phyloP scores from a whole-genome alignment of 768 basidiomycete genomes.

The Amanita rubescens region DNA sequence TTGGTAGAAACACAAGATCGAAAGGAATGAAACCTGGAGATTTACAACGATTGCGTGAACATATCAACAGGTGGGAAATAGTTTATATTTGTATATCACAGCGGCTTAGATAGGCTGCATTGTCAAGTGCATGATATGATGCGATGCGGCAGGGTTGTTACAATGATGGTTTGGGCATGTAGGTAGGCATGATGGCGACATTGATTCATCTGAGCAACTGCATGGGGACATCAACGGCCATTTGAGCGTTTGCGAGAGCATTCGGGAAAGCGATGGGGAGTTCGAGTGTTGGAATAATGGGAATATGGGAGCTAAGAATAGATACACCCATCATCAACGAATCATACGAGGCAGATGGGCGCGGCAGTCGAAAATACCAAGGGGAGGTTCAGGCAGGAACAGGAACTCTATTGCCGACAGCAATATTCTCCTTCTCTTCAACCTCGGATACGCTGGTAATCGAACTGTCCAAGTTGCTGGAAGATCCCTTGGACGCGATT shows the following conservation, averaged over 20 bases:
- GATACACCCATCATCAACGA: background rate
- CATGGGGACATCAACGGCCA: background rate
- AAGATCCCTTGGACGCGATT: constrained; percentile 21
- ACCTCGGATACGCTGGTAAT: constrained; percentile 31
- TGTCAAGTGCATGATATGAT: background rate
- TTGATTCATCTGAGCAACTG: background rate
- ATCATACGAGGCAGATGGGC: background rate
- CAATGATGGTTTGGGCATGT: background rate
- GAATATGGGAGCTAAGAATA: background rate
- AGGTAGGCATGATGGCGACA: background rate
- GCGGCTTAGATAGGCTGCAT: constrained; percentile 1
- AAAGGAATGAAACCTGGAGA: constrained; percentile 14
- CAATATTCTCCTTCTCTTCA: constrained; percentile 58
- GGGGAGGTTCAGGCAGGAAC: constrained; percentile 23
- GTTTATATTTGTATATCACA: background rate
- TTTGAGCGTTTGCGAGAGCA: no score
- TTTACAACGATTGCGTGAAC: constrained; percentile 14
- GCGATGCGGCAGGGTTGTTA: background rate
- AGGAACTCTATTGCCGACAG: constrained; percentile 27
- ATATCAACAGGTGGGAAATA: constrained; percentile 12
- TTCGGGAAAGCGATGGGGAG: no score
- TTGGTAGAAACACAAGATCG: background rate
- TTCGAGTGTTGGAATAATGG: no score
- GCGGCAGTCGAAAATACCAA: constrained; percentile 5
- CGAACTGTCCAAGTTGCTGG: constrained; percentile 14